Percentiles rank a stretch among this genome's conserved stretches.
phyloP scores from a whole-genome alignment of 306 rosid genomes.

The Castanea sativa region DNA sequence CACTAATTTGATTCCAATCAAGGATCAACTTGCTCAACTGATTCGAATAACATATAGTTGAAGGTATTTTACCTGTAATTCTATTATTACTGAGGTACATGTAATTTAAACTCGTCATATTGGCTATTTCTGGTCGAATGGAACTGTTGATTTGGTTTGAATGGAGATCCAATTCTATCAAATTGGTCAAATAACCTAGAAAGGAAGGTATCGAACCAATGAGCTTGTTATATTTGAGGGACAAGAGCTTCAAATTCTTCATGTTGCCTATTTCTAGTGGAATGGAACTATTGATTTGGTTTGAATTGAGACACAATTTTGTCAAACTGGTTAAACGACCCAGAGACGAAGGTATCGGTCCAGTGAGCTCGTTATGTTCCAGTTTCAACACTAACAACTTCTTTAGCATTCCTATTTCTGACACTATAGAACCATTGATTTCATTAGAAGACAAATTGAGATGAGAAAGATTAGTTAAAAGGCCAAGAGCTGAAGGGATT shows the following conservation, averaged over 20 bases:
- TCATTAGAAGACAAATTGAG: background rate
- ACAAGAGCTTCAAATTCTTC: background rate
- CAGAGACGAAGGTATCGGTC: background rate
- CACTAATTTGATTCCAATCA: background rate
- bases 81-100: background rate
- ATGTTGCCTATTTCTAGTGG: background rate
- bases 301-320: background rate
- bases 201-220: too few relatives aligned
- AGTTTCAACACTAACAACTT: too few relatives aligned
- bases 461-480: background rate
- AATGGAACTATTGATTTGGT: background rate
- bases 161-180: background rate
- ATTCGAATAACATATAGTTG: background rate
- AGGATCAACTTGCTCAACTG: rapidly evolving
- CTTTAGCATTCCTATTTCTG: too few relatives aligned
- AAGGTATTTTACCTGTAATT: background rate
- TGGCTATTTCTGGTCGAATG: background rate
- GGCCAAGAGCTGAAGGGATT: background rate
- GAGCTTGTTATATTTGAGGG: too few relatives aligned
- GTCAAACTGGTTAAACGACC: too few relatives aligned
- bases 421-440: background rate
- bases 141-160: background rate
- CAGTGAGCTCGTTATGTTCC: too few relatives aligned
- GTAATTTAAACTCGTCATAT: background rate
- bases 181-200: too few relatives aligned